Evolutionary conservation across 2,329 filamentous ascomycete genomes (phyloP), one percentile per base, ranked within the genome.

Genomic region (Hypoxylon sp.): DNA sequence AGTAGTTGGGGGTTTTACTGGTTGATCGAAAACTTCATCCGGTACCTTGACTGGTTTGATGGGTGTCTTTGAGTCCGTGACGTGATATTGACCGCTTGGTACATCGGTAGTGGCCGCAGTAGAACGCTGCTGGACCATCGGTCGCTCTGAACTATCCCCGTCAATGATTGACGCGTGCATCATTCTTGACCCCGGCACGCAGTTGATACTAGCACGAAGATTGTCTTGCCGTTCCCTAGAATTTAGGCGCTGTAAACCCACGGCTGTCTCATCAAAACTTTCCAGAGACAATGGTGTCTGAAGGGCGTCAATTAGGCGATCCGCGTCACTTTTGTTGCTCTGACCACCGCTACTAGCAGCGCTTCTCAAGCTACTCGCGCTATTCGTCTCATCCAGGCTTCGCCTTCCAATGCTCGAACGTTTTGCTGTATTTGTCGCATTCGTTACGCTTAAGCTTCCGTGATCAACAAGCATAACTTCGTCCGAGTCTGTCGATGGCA

Each of bases 231-330:
- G 61, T 23, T 72, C 68, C 56, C 60, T 73, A 0, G 74, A 74
- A 17, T 69, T 65, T 10, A 66, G 61, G 5, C 71, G 74, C 11
- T 71, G 69, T 32, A 73, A 17, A 21, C 38, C 19, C 2, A 38
- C 7, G 2, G 48, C 28, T 17, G 65, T 70, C 10, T 72, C 66
- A 6, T 82, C 81, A 0, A 73, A 59, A 13, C 82, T 81, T 3
- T 81, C 79, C 0, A 84, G 72, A 1, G 79, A 75, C 1, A 88
- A 78, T 0, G 90, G 86, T 10, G 87, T 89, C 72, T 90, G 87
- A 2, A 93, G 91, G 2, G 90, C 91, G 74, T 92, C 87, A 23
- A 93, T 93, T 11, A 93, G 80, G 28, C 91, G 83, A 66, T 93
- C 91, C 0, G 91, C 89, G 71, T 93, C 89, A 72, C 87, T 90